A percentile compares a stretch with the other conserved stretches of the same genome.
These are phyloP conservation scores for Polyplosphaeria fusca DNA, from an alignment of 495 filamentous ascomycete genomes.

Conservation along the genomic window DNA sequence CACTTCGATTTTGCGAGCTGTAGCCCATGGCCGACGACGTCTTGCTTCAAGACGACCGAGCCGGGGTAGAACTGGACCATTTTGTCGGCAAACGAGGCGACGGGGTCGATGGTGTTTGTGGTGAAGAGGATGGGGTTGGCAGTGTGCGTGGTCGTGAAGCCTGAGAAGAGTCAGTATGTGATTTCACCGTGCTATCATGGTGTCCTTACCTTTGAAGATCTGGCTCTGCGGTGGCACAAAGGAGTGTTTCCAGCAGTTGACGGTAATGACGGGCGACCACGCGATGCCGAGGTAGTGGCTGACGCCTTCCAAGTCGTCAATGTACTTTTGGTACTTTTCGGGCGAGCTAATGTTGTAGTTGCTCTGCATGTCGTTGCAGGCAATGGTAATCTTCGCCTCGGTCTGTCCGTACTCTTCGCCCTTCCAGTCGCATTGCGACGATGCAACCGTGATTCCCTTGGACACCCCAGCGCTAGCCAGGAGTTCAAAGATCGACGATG, in stretches of 20 bases:
- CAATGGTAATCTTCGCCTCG: not conserved
- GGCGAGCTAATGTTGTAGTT: not conserved
- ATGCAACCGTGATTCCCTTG: not conserved
- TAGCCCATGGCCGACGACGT: constrained; percentile 1
- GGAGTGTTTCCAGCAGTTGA: not conserved
- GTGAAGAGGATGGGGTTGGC: constrained; percentile 4
- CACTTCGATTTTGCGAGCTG: not conserved
- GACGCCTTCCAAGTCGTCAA: not conserved
- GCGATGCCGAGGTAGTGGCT: not conserved
- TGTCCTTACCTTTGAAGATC: not conserved
- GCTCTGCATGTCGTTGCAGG: not conserved
- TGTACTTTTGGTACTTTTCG: not conserved
- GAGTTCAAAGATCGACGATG: not conserved
- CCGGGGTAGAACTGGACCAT: not conserved
- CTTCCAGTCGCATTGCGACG: not conserved
- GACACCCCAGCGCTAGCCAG: not conserved
- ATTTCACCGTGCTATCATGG: not conserved
- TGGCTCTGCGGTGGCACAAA: not conserved
- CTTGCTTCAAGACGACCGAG: constrained; percentile 3
- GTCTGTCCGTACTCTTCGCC: not conserved
- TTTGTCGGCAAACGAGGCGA: constrained; percentile 6
- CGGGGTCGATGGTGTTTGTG: constrained; percentile 5
- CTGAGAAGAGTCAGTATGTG: not conserved
- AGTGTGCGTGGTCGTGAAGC: not conserved
- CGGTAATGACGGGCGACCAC: not conserved